Evolutionary conservation across 441 rosid species (phyloP).

Genomic region (Adansonia rubrostipa): DNA sequence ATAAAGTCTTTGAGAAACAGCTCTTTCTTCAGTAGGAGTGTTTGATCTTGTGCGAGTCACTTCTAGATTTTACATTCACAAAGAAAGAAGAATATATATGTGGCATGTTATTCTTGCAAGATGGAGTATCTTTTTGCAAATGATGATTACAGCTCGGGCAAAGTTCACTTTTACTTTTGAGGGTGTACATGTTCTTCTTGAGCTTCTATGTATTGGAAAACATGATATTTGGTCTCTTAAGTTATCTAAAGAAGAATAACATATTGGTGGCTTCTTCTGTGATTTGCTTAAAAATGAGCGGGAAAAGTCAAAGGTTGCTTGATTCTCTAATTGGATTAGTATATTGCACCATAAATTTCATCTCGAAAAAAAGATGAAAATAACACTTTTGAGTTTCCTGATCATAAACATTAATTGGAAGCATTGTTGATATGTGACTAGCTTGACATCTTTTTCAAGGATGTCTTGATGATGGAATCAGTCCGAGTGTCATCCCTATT

Average conservation of each 20-base stretch:
- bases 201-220: too few relatives aligned
- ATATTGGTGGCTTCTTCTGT: too few relatives aligned
- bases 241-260: too few relatives aligned
- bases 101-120: neutral
- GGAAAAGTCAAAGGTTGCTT: too few relatives aligned
- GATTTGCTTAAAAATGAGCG: too few relatives aligned
- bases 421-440: neutral
- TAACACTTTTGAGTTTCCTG: neutral
- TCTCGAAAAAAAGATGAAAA: neutral
- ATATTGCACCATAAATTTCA: too few relatives aligned
- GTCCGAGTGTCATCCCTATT: neutral
- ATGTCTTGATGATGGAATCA: too few relatives aligned
- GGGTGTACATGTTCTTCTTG: too few relatives aligned
- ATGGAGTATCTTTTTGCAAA: neutral
- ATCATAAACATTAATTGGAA: neutral
- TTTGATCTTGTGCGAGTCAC: too few relatives aligned
- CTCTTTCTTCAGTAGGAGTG: neutral
- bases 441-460: neutral
- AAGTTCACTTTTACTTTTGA: too few relatives aligned
- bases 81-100: neutral
- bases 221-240: too few relatives aligned
- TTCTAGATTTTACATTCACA: neutral
- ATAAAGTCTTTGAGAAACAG: neutral
- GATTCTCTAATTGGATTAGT: neutral
- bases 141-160: too few relatives aligned